Evolutionary conservation across 2,329 filamentous ascomycete species (phyloP), one percentile per base, ranked within the genome.

Genomic region (Camptophora hylomeconis): DNA sequence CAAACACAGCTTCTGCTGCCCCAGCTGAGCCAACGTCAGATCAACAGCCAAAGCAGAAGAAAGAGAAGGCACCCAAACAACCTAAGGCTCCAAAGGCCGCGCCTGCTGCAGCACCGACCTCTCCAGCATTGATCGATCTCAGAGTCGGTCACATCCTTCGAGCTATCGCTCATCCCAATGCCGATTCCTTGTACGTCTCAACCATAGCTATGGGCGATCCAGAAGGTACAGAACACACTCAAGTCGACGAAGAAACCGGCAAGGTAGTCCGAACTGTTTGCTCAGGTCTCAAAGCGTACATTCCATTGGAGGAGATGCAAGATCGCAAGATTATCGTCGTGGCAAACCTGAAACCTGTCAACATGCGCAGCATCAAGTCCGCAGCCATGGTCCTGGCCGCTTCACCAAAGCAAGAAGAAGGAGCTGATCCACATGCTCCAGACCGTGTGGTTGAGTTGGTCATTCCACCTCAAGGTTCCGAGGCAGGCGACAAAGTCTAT

Each of bases 331-430:
- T 98, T 37, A 72, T 98, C 17, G 81, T 89, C 1, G 87, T 98
- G 13, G 92, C 83, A 67, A 98, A 98, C 60, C 72, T 98, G 45
- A 98, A 98, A 69, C 89, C 89, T 28, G 89, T 95, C 55, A 98
- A 92, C 57, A 98, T 98, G 89, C 81, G 89, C 40, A 89, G 89
- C 43, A 70, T 82, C 52, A 79, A 79, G 53, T 79, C 69, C 17
- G 66, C 59, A 31, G 78, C 86, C 49, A 95, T 98, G 89, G 89
- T 98, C 10, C 71, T 98, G 20, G 89, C 89, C 7, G 89, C 89
- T 2, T 93, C 83, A 11, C 89, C 87, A n/a, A 33, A 30, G 16
- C 36, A 39, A 7, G 75, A 76, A 49, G 80, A 87, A 49, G 87
- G 84, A 24, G 86, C 84, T 50, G 78, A 71, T 50, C 73, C 87